Evolutionary conservation across 73 alveolate genomes (phyloP).

Genomic region (Paramecium tetraurelia): DNA sequence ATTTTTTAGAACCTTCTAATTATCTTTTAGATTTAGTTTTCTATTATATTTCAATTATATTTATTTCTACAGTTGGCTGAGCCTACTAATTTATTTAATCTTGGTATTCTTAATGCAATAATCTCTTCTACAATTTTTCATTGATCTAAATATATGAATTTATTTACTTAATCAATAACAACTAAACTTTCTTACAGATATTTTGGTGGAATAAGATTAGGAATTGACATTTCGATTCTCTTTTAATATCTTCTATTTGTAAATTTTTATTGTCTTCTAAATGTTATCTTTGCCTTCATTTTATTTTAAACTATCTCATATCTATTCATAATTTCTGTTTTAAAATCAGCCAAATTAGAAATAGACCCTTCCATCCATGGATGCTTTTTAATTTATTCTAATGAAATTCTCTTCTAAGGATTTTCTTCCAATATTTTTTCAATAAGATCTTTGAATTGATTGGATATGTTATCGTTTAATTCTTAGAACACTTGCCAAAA

Average conservation of each 20-base stretch:
- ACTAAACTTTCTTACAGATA: background rate
- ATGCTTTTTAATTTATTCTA: conserved; percentile 18
- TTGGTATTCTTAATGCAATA: background rate
- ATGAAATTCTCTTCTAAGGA: background rate
- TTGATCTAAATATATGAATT: background rate
- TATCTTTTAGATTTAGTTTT: background rate
- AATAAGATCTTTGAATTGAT: background rate
- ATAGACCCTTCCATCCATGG: conserved; percentile 33
- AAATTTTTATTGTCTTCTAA: conserved; percentile 14
- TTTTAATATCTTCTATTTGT: background rate
- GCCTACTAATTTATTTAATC: background rate
- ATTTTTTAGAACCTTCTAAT: background rate
- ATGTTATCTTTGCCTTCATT: background rate
- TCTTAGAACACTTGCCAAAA: conserved; percentile 57
- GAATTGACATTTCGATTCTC: background rate
- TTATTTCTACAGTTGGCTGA: background rate
- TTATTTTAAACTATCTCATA: conserved; percentile 1
- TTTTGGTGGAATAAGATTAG: background rate
- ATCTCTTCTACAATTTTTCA: background rate
- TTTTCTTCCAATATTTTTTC: conserved; percentile 30
- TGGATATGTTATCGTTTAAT: background rate
- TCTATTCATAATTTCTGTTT: conserved; percentile 3
- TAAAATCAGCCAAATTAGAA: background rate
- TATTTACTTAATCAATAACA: background rate
- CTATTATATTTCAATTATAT: background rate